Conservation (phyloP, 2,329 filamentous ascomycete species). For the Calonectria honghensis region DNA sequence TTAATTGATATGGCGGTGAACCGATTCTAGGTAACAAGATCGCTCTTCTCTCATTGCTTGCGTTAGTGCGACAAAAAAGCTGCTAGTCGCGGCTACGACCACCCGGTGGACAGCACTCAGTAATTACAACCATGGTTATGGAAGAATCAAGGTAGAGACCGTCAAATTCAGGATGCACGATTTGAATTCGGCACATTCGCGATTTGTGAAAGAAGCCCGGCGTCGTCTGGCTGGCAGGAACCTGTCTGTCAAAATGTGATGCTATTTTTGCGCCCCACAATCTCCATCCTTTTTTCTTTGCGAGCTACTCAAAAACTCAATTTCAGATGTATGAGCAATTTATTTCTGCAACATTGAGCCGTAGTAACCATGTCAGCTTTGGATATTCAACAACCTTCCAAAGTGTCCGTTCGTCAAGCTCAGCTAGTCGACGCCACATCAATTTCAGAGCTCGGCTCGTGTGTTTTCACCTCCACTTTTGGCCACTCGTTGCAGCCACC, state of each 20-base stretch:
- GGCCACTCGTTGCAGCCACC: constrained; percentile 62
- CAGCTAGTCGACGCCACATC: constrained; percentile 19
- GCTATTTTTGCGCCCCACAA: not conserved
- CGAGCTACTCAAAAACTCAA: not conserved
- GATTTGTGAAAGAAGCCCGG: not conserved
- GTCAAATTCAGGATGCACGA: not conserved
- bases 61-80: not conserved
- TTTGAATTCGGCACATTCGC: not conserved
- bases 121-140: not conserved
- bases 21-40: not conserved
- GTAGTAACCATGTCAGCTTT: not conserved
- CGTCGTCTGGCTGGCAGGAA: not conserved
- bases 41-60: not conserved
- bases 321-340: constrained; percentile 13
- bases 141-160: not conserved
- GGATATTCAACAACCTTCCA: not conserved
- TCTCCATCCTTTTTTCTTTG: not conserved
- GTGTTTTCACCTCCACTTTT: constrained; percentile 63
- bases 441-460: constrained; percentile 60
- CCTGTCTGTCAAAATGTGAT: not conserved
- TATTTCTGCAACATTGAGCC: not conserved
- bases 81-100: not conserved
- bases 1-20: not conserved
- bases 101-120: not conserved
- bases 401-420: constrained; percentile 36